Evolutionary conservation across 2,329 filamentous ascomycete genomes (phyloP).

Genomic region (Fonsecaea monophora): DNA sequence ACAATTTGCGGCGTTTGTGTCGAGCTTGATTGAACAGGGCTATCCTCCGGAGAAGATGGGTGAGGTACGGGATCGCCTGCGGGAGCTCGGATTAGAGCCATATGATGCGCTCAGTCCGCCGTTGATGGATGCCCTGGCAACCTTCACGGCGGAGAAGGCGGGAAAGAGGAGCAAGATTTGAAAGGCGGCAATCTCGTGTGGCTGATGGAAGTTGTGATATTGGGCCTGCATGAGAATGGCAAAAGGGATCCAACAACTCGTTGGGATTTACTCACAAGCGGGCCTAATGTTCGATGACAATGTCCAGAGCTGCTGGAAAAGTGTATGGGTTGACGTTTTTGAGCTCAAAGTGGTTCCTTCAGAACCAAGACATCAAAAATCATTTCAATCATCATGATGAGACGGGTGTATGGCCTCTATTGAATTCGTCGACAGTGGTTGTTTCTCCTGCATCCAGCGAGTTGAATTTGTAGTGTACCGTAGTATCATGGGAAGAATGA

Average conservation of each 20-base stretch:
- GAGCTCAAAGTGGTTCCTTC: background rate
- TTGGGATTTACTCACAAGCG: background rate
- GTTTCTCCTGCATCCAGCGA: background rate
- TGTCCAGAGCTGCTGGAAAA: background rate
- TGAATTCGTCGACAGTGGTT: background rate
- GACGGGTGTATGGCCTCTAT: background rate
- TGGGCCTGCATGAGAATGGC: background rate
- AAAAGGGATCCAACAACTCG: background rate
- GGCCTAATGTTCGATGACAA: background rate
- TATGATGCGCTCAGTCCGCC: slow-evolving; percentile 68
- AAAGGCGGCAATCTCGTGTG: background rate
- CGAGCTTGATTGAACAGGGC: slow-evolving; percentile 72
- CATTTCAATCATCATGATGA: background rate
- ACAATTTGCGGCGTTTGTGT: slow-evolving; percentile 73
- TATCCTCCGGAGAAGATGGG: slow-evolving; percentile 63
- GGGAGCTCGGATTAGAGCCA: slow-evolving; percentile 62
- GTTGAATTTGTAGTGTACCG: background rate
- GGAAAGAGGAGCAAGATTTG: slow-evolving; percentile 39
- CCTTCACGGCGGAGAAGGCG: slow-evolving; percentile 60
- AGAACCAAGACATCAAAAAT: background rate
- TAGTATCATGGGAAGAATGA: background rate
- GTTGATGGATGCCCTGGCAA: slow-evolving; percentile 68
- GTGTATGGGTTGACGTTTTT: background rate
- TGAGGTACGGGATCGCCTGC: slow-evolving; percentile 62
- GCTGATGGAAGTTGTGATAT: background rate